phyloP scores from a whole-genome alignment of 2,329 filamentous ascomycete genomes.

The Microdochium bolleyi region DNA sequence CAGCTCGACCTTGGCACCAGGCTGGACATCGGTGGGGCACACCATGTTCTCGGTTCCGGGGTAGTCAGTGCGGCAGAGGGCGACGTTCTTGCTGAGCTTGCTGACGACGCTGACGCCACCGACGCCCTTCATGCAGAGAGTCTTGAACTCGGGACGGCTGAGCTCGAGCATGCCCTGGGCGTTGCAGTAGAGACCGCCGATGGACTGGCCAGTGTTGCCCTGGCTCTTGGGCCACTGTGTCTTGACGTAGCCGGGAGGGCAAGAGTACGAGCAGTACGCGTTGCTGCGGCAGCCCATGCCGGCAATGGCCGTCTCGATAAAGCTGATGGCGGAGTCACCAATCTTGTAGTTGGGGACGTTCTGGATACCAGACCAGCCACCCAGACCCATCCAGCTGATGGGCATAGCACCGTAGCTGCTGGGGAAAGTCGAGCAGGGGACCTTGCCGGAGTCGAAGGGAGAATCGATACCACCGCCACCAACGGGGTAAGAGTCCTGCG shows the following conservation, averaged over 20 bases:
- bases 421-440: conserved; percentile 69
- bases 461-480: conserved; percentile 48
- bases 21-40: conserved; percentile 58
- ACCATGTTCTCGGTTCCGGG: conserved; percentile 87
- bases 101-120: conserved; percentile 69
- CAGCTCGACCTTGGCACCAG: conserved; percentile 54
- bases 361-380: conserved; percentile 78
- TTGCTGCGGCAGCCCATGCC: conserved; percentile 54
- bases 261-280: conserved; percentile 85
- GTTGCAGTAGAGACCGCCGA: conserved; percentile 83
- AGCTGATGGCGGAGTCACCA: conserved; percentile 46
- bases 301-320: conserved; percentile 55
- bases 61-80: conserved; percentile 93
- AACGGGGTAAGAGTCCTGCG: conserved; percentile 17
- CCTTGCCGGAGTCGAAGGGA: conserved; percentile 67
- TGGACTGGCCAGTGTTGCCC: conserved; percentile 71
- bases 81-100: conserved; percentile 56
- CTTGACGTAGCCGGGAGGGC: conserved; percentile 87
- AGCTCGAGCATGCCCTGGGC: conserved; percentile 63
- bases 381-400: conserved; percentile 59
- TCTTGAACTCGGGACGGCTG: conserved; percentile 59
- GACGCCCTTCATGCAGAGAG: conserved; percentile 67
- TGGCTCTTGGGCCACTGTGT: conserved; percentile 78
- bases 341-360: conserved; percentile 42
- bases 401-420: conserved; percentile 70